Percentiles rank a stretch among this genome's conserved stretches.
phyloP scores from a whole-genome alignment of 805 yeast genomes.

The Myxozyma udenii region DNA sequence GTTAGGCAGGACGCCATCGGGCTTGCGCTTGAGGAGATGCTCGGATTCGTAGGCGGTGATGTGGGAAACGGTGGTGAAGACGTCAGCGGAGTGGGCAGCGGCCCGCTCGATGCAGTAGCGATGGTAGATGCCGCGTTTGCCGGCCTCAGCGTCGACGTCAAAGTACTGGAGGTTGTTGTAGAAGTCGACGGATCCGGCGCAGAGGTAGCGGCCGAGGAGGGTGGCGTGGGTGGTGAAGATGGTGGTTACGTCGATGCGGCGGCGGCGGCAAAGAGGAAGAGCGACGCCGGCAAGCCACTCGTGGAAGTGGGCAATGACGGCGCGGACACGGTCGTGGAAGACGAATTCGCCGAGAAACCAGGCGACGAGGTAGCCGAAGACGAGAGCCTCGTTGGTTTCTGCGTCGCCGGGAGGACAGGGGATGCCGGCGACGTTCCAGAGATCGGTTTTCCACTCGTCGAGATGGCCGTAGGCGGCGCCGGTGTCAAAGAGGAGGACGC shows the following conservation, averaged over 20 bases:
- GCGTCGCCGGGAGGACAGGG: conserved; percentile 87
- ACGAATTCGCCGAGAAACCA: conserved; percentile 96
- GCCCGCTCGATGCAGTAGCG: conserved; percentile 95
- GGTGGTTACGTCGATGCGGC: conserved; percentile 90
- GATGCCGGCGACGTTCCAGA: conserved; percentile 87
- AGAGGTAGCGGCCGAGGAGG: conserved; percentile 84
- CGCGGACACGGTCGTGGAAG: conserved; percentile 76
- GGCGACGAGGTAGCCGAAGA: conserved; percentile 88
- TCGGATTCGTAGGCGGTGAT: conserved; percentile 96
- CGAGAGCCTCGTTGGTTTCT: conserved; percentile 89
- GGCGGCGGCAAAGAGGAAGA: conserved; percentile 83
- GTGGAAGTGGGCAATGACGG: conserved; percentile 91
- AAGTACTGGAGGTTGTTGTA: conserved; percentile 84
- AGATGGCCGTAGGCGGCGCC: conserved; percentile 65
- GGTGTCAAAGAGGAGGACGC: conserved; percentile 84
- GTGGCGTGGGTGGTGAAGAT: conserved; percentile 98
- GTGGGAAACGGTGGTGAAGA: conserved; percentile 94
- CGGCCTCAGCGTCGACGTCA: conserved; percentile 97
- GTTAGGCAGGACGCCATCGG: conserved; percentile 96
- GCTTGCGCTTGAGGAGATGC: conserved; percentile 88
- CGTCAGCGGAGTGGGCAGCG: conserved; percentile 94
- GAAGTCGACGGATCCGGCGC: conserved; percentile 96
- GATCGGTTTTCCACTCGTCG: conserved; percentile 91
- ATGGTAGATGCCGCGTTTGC: conserved; percentile 95
- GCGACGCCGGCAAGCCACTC: conserved; percentile 99